phyloP scores from a whole-genome alignment of 2,329 filamentous ascomycete genomes.

The Plectosphaerella cucumerina region DNA sequence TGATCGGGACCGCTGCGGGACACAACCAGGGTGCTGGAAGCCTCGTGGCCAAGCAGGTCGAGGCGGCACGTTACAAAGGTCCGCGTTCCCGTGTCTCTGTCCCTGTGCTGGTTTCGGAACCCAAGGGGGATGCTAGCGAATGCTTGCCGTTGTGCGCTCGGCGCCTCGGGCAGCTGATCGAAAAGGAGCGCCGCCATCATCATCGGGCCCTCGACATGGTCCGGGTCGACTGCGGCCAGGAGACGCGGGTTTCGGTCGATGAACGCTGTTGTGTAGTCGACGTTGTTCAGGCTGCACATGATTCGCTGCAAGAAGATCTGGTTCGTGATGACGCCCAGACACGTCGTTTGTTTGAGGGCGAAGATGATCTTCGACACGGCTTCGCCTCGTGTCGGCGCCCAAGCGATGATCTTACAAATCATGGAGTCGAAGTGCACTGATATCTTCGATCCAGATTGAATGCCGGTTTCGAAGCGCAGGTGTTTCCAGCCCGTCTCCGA shows the following conservation, averaged over 20 bases:
- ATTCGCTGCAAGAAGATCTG: conserved; percentile 66
- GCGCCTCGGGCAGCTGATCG: not conserved
- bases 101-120: conserved; percentile 4
- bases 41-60: not conserved
- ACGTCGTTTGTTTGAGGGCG: conserved; percentile 26
- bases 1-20: not conserved
- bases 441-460: conserved; percentile 25
- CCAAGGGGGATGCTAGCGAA: not conserved
- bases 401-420: conserved; percentile 38
- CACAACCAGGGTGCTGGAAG: not conserved
- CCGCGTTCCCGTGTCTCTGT: not conserved
- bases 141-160: not conserved
- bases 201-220: not conserved
- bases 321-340: conserved; percentile 50
- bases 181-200: conserved; percentile 1
- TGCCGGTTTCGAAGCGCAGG: conserved; percentile 32
- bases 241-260: conserved; percentile 30
- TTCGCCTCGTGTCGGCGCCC: conserved; percentile 21
- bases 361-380: conserved; percentile 26
- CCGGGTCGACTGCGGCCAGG: not conserved
- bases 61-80: conserved; percentile 2
- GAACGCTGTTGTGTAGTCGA: conserved; percentile 64
- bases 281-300: conserved; percentile 56
- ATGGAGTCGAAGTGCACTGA: conserved; percentile 40
- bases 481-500: not conserved